Conservation (phyloP, 148 eudicot species). For the Rhododendron vialii region DNA sequence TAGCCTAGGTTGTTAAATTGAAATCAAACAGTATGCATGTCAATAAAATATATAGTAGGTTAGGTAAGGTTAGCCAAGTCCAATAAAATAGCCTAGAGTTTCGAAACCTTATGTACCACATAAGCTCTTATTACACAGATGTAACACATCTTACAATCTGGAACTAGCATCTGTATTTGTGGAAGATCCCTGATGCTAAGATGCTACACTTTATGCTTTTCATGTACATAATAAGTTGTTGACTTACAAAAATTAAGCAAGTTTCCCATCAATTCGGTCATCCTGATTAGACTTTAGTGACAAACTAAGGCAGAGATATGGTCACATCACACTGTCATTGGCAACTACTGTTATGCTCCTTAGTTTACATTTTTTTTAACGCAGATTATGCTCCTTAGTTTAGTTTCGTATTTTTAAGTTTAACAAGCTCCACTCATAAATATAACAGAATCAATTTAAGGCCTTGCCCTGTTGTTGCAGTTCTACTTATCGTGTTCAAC, state of each 20-base stretch:
- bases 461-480: not conserved
- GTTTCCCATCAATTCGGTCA: not conserved
- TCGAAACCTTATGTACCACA: not conserved
- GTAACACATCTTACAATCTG: not conserved
- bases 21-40: not conserved
- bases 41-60: not conserved
- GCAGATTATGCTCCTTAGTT: not conserved
- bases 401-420: not conserved
- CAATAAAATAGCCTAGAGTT: no score
- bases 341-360: no score
- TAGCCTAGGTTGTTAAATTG: not conserved
- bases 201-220: not conserved
- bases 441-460: not conserved
- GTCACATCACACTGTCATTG: not conserved
- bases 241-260: not conserved
- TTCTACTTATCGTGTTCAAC: not conserved
- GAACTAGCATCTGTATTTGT: not conserved
- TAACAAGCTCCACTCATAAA: not conserved
- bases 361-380: no score
- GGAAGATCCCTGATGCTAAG: not conserved
- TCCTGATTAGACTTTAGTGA: not conserved
- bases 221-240: not conserved
- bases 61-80: not conserved
- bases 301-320: not conserved
- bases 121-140: not conserved